Evolutionary conservation across 1,284 basidiomycete genomes (phyloP), one percentile per base, ranked within the genome.

Genomic region (Ustilago cynodontis): DNA sequence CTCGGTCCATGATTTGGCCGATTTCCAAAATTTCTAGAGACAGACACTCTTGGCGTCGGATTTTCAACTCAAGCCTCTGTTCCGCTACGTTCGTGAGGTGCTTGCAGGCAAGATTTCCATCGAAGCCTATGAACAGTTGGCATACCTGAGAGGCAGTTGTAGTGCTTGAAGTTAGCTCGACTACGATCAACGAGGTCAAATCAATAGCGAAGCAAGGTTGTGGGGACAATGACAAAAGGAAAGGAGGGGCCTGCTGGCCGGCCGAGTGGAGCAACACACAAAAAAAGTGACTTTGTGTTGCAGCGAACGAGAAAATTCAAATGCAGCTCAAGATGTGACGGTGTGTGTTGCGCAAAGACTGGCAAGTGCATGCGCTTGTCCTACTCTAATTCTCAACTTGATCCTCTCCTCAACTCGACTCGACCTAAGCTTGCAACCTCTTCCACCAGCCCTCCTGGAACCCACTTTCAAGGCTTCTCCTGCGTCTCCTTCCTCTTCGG

Each of bases 221-320:
- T 20, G n/a, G n/a, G 41, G 20, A 43, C 41, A 43, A 49, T 49
- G 24, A 24, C 47, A 49, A 49, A 37, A 13, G 35, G 10, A 24
- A 29, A 22, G 43, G 43, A 22, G 10, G n/a, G 7, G 41, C n/a
- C 41, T 7, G 11, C 47, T 13, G 47, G 39, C 54, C 54, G 54
- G 54, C 54, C 54, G 54, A 56, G 39, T 56, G 54, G 54, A 56
- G 54, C 16, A 14, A 31, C 24, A 39, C n/a, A 28, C 2, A 29
- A 41, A 43, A 41, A 43, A 24, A 39, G 39, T 43, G 54, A 37
- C 6, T 33, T 8, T 37, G 33, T 10, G 24, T 35, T 49, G 47
- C 47, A 26, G 47, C 22, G 47, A 41, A 26, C 54, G 6, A 43
- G 54, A 56, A 56, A 41, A 43, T 56, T 43, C 54, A 43, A 31